Base-by-base conservation (phyloP, 805 yeast species). In the Candida ascalaphidarum region DNA sequence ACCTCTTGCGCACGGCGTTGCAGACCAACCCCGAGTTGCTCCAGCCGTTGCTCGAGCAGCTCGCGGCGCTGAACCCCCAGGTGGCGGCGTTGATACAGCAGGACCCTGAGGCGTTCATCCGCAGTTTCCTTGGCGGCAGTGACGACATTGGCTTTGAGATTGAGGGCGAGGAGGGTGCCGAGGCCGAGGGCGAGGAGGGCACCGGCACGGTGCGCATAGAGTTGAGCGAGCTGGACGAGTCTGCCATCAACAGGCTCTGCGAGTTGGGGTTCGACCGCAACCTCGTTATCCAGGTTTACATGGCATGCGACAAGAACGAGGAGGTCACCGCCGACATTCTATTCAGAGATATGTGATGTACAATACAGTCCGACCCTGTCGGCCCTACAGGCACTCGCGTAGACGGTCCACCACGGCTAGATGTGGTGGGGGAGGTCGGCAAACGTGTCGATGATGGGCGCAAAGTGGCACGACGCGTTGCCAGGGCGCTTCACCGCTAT, bases 281-380 rank as follows among this genome's bases (percentile, higher is more conserved):
- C 41, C 63, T 81, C 32, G 98, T 83, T 25, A 74, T 86, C 35
- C 95, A 88, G 62, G 95, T 94, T 17, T 92, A 84, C 61, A 78
- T 92, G 69, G 97, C 97, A 23, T 92, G 98, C 58, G 98, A 92
- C 48, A 89, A 86, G 61, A 85, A 92, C 58, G 98, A 92, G 62
- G 96, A 89, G 63, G 72, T 84, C 46, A 86, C 98, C 23, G 98
- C 97, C 14, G 92, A 92, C 61, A 74, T 85, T 48, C 66, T 92
- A 43, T 82, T 92, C 44, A 59, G 68, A 37, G 68, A 61, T 50
- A 51, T 53, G 49, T n/a, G n/a, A n/a, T n/a, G n/a, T n/a, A n/a
- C n/a, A n/a, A n/a, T n/a, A n/a, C n/a, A n/a, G n/a, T n/a, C n/a
- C n/a, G n/a, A n/a, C n/a, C n/a, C n/a, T n/a, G n/a, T n/a, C n/a